phyloP scores from a whole-genome alignment of 2,329 filamentous ascomycete genomes.

The Coleophoma crateriformis region DNA sequence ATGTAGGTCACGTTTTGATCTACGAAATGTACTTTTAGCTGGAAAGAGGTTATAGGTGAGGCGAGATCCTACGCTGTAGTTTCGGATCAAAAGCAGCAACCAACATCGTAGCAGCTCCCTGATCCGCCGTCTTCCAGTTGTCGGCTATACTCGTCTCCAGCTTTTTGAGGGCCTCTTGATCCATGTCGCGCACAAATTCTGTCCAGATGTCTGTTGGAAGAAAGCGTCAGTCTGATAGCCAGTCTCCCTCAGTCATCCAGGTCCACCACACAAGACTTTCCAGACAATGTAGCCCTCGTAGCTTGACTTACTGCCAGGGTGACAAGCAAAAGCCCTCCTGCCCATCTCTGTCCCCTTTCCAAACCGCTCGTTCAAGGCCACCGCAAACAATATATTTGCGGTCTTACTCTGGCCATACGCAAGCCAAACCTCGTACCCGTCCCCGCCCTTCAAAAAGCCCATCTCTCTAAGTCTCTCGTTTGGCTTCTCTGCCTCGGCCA shows the following conservation, averaged over 20 bases:
- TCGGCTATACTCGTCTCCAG: slow-evolving; percentile 6
- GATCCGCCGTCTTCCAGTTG: slow-evolving; percentile 10
- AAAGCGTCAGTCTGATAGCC: too few relatives aligned
- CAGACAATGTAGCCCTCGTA: too few relatives aligned
- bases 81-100: slow-evolving; percentile 15
- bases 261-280: too few relatives aligned
- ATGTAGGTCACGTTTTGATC: slow-evolving; percentile 8
- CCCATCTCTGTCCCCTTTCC: neutral
- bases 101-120: slow-evolving; percentile 12
- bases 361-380: slow-evolving; percentile 10
- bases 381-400: slow-evolving; percentile 29
- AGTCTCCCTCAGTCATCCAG: too few relatives aligned
- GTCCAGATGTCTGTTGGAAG: slow-evolving; percentile 9
- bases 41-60: neutral
- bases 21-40: neutral
- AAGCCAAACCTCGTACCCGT: slow-evolving; percentile 10
- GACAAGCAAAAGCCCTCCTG: slow-evolving; percentile 8
- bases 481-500: slow-evolving; percentile 5
- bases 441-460: slow-evolving; percentile 7
- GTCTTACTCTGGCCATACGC: slow-evolving; percentile 41
- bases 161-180: slow-evolving; percentile 5
- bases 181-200: slow-evolving; percentile 8
- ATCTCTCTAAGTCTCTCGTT: slow-evolving; percentile 5
- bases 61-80: neutral
- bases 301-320: slow-evolving; percentile 13